Evolutionary conservation across 1,284 basidiomycete genomes (phyloP).

Genomic region (Melampsora abietis-canadensis): DNA sequence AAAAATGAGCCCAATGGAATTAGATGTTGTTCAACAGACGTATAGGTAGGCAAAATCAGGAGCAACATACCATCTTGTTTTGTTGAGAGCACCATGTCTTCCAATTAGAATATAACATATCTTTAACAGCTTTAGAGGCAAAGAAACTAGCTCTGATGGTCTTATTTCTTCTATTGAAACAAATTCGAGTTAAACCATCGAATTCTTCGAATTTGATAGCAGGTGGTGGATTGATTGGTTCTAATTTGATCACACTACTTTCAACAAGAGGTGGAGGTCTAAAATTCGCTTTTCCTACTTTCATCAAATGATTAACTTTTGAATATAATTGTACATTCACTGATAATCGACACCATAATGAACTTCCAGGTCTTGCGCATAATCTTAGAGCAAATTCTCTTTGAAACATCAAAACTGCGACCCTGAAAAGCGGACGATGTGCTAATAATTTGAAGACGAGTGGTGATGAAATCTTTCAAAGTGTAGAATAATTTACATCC

Average conservation of each 20-base stretch:
- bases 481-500: background rate
- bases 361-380: constrained; percentile 76
- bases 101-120: constrained; percentile 91
- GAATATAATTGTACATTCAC: constrained; percentile 95
- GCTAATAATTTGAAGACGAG: constrained; percentile 95
- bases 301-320: constrained; percentile 94
- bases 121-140: constrained; percentile 84
- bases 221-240: constrained; percentile 89
- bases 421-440: constrained; percentile 87
- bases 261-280: constrained; percentile 94
- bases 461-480: constrained; percentile 78
- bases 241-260: constrained; percentile 83
- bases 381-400: constrained; percentile 93
- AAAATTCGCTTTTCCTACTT: constrained; percentile 94
- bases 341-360: constrained; percentile 86
- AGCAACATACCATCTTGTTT: constrained; percentile 54
- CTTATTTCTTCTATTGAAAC: constrained; percentile 89
- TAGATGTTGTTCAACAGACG: background rate
- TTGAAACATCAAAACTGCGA: constrained; percentile 98
- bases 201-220: constrained; percentile 95
- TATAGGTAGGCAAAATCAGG: background rate
- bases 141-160: constrained; percentile 75
- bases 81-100: constrained; percentile 87
- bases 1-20: background rate
- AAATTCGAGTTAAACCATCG: constrained; percentile 84